Evolutionary conservation across 2,329 filamentous ascomycete species (phyloP), one percentile per base, ranked within the genome.

Genomic region (Fragosphaeria purpurea): DNA sequence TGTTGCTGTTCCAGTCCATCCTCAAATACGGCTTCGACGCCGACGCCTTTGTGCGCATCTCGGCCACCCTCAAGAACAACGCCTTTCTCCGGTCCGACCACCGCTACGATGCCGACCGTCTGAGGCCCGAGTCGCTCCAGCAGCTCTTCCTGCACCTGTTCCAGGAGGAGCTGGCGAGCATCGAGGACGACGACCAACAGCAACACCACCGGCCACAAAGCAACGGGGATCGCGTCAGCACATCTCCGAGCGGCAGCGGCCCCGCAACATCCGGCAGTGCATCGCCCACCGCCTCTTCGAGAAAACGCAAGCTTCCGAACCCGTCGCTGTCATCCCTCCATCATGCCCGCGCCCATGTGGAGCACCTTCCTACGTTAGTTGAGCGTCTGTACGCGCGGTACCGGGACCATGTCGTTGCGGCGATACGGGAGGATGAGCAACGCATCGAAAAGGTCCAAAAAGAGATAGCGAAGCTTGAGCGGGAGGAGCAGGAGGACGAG

Each of bases 61-160:
- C 73, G 11, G 47, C 85, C 57, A 70, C 83, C 53, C 78, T 97
- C 56, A 83, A 78, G 67, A 81, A 75, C 61, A 89, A 94, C 64
- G 72, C 78, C 13, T 74, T 88, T 55, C 75, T 97, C 63, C 82
- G 79, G 59, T 75, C 82, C 60, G 82, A 83, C 67, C 73, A 74
- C 43, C 76, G 76, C 37, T 95, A 85, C 70, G 85, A 95, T 72
- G 75, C 79, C 58, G 71, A 75, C 59, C 81, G 90, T 55, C 70
- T 97, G 63, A 85, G 75, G 45, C 81, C 89, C 7, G 86, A 90
- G 66, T 80, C 88, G 42, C 72, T 97, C 58, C 82, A 86, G 66
- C 79, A 85, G 61, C 75, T 93, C 48, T 96, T 94, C 65, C 70
- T 89, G 57, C 76, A 80, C 9, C 70, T 95, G 52, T 67, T 96